These are phyloP conservation scores for Phytopythium chamaehyphon DNA, from an alignment of 352 stramenopile species.

Conservation along the genomic window DNA sequence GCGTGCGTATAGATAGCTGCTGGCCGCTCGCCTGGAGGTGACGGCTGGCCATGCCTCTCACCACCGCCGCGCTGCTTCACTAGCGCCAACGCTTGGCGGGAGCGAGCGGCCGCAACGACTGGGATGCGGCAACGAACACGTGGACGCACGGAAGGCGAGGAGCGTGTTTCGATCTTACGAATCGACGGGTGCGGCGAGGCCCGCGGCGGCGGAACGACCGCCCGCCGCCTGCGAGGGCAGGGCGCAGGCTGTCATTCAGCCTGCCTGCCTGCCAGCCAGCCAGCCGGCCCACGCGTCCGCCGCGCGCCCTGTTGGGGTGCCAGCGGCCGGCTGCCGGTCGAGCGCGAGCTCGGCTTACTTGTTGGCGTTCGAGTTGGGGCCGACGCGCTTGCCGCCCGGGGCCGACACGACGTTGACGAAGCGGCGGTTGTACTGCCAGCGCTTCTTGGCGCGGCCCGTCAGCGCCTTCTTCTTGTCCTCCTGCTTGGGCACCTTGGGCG, in stretches of 20 bases:
- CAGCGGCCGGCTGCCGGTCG: no score
- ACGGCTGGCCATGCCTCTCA: no score
- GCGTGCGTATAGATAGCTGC: no score
- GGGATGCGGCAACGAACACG: not conserved
- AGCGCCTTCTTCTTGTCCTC: constrained; percentile 98
- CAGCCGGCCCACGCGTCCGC: no score
- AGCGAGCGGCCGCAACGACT: not conserved
- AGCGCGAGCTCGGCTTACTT: constrained; percentile 51
- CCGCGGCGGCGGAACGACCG: not conserved
- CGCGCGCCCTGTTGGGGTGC: no score
- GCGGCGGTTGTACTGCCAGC: constrained; percentile 99
- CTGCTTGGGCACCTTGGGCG: constrained; percentile 98
- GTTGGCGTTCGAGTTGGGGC: constrained; percentile 98
- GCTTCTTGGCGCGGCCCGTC: constrained; percentile 98
- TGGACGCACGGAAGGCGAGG: not conserved
- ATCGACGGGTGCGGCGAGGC: no score
- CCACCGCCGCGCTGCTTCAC: no score
- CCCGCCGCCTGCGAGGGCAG: not conserved
- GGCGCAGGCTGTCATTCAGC: no score
- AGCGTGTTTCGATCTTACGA: not conserved
- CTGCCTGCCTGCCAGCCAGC: no score
- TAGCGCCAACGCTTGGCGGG: no score
- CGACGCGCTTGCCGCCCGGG: constrained; percentile 96
- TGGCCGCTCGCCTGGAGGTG: no score
- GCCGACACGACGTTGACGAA: constrained; percentile 99